A percentile compares a stretch with the other conserved stretches of the same genome.
Conservation (phyloP, 2,329 filamentous ascomycete species). For the Penicillium sp. region DNA sequence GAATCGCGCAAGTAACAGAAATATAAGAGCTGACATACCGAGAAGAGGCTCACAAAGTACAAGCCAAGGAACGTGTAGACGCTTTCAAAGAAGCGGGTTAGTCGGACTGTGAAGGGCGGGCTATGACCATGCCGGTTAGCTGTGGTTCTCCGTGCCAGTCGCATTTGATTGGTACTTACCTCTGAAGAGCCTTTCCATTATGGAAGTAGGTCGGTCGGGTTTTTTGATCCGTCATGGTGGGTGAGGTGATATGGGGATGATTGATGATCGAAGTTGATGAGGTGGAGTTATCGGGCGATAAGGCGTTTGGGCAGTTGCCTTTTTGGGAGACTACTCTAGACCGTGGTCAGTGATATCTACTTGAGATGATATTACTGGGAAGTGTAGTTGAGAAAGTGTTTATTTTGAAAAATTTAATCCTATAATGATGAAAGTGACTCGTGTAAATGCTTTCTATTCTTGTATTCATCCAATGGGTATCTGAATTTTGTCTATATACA, state of each 20-base stretch:
- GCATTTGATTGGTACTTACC: slow-evolving; percentile 19
- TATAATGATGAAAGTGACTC: no score
- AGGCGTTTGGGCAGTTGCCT: neutral
- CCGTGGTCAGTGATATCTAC: no score
- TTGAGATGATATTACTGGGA: no score
- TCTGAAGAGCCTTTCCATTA: slow-evolving; percentile 36
- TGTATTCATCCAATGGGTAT: slow-evolving; percentile 15
- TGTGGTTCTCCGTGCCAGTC: neutral
- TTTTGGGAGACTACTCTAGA: no score
- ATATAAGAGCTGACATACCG: slow-evolving; percentile 30
- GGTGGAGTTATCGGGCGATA: slow-evolving; percentile 13
- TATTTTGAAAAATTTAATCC: no score
- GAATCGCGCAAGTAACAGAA: neutral
- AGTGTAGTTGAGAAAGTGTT: no score
- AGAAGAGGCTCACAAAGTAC: slow-evolving; percentile 46
- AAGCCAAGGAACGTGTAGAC: slow-evolving; percentile 46
- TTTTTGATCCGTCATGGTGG: slow-evolving; percentile 31
- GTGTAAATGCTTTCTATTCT: neutral
- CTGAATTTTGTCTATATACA: slow-evolving; percentile 21
- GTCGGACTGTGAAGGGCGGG: slow-evolving; percentile 42
- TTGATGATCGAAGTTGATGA: slow-evolving; percentile 7
- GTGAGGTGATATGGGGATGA: slow-evolving; percentile 1
- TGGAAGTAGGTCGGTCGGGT: slow-evolving; percentile 35
- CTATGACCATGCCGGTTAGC: slow-evolving; percentile 22
- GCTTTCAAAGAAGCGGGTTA: slow-evolving; percentile 38